These are phyloP conservation scores for Peniophora sp. DNA, from an alignment of 1,284 basidiomycete species.

Conservation along the genomic window DNA sequence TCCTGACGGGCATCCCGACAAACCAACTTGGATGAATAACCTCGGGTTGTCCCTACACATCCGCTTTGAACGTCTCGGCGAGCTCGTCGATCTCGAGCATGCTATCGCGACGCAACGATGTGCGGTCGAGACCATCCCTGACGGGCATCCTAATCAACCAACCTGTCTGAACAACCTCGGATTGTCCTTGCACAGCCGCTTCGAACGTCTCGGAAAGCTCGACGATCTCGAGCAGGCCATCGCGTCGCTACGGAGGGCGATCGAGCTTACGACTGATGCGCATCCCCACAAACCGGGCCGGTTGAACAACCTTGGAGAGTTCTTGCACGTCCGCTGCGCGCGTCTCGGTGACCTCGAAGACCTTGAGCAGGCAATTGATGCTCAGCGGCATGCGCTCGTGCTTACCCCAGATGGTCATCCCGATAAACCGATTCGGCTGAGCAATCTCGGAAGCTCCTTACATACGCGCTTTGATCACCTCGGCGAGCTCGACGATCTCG, in stretches of 20 bases:
- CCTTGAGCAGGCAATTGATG: constrained; percentile 1
- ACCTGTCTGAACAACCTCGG: neutral
- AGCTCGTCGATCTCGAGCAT: neutral
- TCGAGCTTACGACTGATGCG: neutral
- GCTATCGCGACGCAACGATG: neutral
- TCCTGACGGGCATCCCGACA: neutral
- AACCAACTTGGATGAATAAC: no score
- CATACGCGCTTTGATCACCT: no score
- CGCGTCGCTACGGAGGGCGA: neutral
- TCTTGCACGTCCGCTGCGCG: neutral
- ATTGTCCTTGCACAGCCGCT: neutral
- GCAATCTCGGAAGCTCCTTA: neutral
- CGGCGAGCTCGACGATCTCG: constrained; percentile 6
- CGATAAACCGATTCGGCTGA: neutral
- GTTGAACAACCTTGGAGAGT: neutral
- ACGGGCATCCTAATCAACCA: neutral
- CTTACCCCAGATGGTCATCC: neutral
- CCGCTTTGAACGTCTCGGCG: neutral
- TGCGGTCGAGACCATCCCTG: neutral
- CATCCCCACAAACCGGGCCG: neutral
- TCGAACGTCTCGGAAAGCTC: neutral
- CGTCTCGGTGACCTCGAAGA: neutral
- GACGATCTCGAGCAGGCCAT: neutral
- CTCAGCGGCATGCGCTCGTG: neutral
- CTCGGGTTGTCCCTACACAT: no score